Conservation (phyloP, 1,284 basidiomycete species). For the Leccinum pallidistipes region DNA sequence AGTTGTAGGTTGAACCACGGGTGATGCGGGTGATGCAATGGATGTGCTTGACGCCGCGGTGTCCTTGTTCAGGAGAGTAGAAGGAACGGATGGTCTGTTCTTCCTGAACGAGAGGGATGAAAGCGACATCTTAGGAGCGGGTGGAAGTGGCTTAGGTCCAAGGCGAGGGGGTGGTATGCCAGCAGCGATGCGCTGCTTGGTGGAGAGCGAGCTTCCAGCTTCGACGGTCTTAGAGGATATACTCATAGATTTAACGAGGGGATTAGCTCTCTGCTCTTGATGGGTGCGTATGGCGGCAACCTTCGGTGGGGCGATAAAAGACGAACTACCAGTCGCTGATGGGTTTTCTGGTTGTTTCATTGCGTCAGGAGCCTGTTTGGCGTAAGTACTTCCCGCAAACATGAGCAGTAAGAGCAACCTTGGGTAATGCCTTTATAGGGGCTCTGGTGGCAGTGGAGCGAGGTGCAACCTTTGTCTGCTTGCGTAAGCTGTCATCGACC, state of each 20-base stretch:
- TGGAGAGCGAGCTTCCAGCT: conserved; percentile 42
- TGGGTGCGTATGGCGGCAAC: conserved; percentile 26
- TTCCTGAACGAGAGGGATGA: conserved; percentile 47
- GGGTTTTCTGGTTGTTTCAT: conserved; percentile 8
- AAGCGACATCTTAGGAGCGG: conserved; percentile 27
- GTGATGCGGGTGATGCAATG: conserved; percentile 13
- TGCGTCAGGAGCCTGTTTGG: conserved; percentile 4
- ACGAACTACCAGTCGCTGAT: neutral
- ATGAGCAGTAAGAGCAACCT: conserved; percentile 11
- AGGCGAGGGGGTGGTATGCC: conserved; percentile 35
- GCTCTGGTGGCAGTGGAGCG: conserved; percentile 3
- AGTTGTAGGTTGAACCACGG: conserved; percentile 5
- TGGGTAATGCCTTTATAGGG: conserved; percentile 9
- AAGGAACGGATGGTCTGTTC: conserved; percentile 23
- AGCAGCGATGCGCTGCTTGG: conserved; percentile 49
- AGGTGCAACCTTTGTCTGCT: conserved; percentile 2
- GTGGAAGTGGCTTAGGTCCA: conserved; percentile 30
- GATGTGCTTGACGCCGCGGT: neutral
- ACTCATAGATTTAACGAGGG: conserved; percentile 30
- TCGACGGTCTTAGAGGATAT: conserved; percentile 24
- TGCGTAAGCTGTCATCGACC: conserved; percentile 8
- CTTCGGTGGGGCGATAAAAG: conserved; percentile 18
- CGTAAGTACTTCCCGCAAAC: conserved; percentile 1
- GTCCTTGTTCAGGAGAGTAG: conserved; percentile 16
- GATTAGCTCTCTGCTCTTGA: conserved; percentile 31